Evolutionary conservation across 1,284 basidiomycete species (phyloP).

Genomic region (Ceratobasidium sp.): DNA sequence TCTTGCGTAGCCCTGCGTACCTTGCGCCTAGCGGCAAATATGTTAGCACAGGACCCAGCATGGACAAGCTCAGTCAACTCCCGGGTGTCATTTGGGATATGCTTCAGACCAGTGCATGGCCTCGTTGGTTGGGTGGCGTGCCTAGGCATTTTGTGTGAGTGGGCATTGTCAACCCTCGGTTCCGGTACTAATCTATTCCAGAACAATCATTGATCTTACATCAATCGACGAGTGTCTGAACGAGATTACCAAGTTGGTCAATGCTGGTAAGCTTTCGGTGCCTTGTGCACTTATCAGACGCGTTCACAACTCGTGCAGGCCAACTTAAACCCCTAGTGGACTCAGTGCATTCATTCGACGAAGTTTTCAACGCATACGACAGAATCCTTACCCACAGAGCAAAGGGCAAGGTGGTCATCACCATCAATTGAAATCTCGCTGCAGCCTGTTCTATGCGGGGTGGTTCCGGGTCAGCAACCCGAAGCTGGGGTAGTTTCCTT

Average conservation of each 20-base stretch:
- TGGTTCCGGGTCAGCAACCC: background rate
- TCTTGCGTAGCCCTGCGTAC: conserved; percentile 47
- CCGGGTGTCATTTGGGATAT: conserved; percentile 41
- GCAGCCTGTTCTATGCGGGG: background rate
- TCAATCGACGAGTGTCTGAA: conserved; percentile 51
- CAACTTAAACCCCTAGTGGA: conserved; percentile 65
- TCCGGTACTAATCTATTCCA: conserved; percentile 46
- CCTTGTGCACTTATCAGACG: conserved; percentile 25
- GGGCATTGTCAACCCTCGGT: conserved; percentile 39
- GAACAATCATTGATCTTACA: conserved; percentile 46
- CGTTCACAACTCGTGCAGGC: conserved; percentile 51
- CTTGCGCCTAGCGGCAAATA: conserved; percentile 49
- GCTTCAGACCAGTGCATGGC: conserved; percentile 23
- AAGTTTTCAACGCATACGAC: conserved; percentile 65
- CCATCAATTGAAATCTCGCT: conserved; percentile 6
- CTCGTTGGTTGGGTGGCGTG: conserved; percentile 44
- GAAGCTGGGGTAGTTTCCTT: background rate
- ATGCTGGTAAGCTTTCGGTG: conserved; percentile 52
- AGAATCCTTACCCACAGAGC: conserved; percentile 61
- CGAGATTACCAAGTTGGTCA: conserved; percentile 52
- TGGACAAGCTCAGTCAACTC: conserved; percentile 44
- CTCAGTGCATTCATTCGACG: conserved; percentile 63
- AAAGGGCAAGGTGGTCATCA: conserved; percentile 64
- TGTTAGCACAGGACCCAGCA: conserved; percentile 46
- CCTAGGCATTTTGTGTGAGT: conserved; percentile 40